Percentiles rank a stretch among this genome's conserved stretches.
Evolutionary conservation across 1,284 basidiomycete genomes (phyloP).

Genomic region (Phellopilus nigrolimitatus): DNA sequence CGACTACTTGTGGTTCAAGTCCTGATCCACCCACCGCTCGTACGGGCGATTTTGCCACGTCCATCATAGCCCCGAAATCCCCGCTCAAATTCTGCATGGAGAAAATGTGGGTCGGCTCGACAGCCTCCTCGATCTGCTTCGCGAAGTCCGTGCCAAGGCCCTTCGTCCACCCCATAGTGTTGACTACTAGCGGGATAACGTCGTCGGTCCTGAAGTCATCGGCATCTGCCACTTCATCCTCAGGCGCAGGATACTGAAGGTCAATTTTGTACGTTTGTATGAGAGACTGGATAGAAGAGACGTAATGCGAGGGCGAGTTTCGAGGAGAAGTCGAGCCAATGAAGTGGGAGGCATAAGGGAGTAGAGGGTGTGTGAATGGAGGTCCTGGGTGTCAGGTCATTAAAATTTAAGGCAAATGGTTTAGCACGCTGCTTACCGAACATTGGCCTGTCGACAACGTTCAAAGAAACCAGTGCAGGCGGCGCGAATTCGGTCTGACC

Average conservation of each 20-base stretch:
- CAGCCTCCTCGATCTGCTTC: constrained; percentile 59
- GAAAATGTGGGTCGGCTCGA: constrained; percentile 65
- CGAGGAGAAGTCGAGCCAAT: constrained; percentile 79
- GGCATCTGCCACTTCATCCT: constrained; percentile 21
- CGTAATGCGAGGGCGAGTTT: constrained; percentile 76
- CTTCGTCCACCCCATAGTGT: constrained; percentile 97
- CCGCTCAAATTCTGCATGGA: constrained; percentile 37
- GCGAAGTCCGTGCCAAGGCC: constrained; percentile 87
- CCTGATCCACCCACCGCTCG: neutral
- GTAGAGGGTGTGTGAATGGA: constrained; percentile 74
- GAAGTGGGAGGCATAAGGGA: constrained; percentile 77
- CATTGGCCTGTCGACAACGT: constrained; percentile 60
- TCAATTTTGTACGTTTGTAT: constrained; percentile 71
- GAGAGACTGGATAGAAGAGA: constrained; percentile 65
- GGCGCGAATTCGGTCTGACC: constrained; percentile 95
- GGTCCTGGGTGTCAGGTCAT: constrained; percentile 51
- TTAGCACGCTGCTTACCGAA: constrained; percentile 51
- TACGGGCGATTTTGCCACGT: constrained; percentile 21
- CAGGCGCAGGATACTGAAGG: constrained; percentile 46
- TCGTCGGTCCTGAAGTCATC: constrained; percentile 43
- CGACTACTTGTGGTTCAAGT: constrained; percentile 23
- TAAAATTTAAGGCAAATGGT: neutral
- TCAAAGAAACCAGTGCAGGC: constrained; percentile 80
- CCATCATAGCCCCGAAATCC: constrained; percentile 15
- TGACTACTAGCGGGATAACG: constrained; percentile 82